Evolutionary conservation across 2,329 filamentous ascomycete species (phyloP).

Genomic region (Chaetomium olivaceum): DNA sequence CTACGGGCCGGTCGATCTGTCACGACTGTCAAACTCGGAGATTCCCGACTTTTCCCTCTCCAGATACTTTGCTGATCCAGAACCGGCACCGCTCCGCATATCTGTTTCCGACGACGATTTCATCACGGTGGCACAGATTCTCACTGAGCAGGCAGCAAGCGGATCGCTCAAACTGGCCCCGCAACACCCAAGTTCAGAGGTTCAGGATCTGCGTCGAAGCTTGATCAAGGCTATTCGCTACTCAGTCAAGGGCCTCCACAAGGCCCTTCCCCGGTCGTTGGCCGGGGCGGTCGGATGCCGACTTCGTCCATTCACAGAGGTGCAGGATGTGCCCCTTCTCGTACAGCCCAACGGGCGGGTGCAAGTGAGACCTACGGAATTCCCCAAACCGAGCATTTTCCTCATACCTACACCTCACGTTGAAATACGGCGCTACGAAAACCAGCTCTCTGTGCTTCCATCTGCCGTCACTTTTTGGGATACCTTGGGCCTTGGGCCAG

Average conservation of each 20-base stretch:
- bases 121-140: constrained; percentile 67
- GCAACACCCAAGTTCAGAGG: constrained; percentile 31
- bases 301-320: constrained; percentile 55
- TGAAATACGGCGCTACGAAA: constrained; percentile 69
- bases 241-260: constrained; percentile 52
- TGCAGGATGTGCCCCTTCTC: constrained; percentile 57
- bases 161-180: constrained; percentile 46
- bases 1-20: constrained; percentile 51
- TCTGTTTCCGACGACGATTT: constrained; percentile 58
- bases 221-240: constrained; percentile 47
- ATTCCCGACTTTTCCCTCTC: constrained; percentile 52
- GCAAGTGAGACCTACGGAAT: constrained; percentile 53
- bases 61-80: constrained; percentile 60
- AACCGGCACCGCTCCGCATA: constrained; percentile 51
- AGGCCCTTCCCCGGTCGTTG: constrained; percentile 48
- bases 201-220: constrained; percentile 42
- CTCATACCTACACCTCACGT: constrained; percentile 68
- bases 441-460: constrained; percentile 70
- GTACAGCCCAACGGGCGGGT: constrained; percentile 52
- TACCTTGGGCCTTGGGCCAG: constrained; percentile 71
- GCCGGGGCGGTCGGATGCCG: constrained; percentile 44
- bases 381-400: constrained; percentile 56
- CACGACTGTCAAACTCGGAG: constrained; percentile 50
- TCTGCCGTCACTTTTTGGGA: constrained; percentile 81
- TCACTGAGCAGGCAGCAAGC: constrained; percentile 68